These are phyloP conservation scores for Rhododendron henanense DNA, from an alignment of 148 eudicot species.

Conservation along the genomic window DNA sequence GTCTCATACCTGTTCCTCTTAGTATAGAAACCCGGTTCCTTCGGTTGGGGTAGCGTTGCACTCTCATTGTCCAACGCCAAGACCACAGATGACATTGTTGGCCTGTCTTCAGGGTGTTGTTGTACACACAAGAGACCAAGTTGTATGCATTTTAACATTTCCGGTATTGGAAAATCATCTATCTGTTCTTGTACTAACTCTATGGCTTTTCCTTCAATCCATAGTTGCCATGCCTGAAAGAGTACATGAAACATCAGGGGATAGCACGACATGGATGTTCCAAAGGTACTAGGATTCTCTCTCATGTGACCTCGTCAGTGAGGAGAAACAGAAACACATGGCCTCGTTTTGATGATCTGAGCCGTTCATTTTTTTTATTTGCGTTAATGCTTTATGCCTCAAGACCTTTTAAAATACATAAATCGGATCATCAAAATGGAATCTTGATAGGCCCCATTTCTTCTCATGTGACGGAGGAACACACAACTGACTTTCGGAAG, in stretches of 20 bases:
- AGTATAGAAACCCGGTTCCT: background rate
- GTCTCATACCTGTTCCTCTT: background rate
- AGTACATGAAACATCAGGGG: background rate
- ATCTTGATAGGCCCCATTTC: background rate
- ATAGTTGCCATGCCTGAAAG: background rate
- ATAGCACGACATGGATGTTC: background rate
- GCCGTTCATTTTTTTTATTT: background rate
- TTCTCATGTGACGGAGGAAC: background rate
- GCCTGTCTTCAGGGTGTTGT: background rate
- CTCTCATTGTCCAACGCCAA: background rate
- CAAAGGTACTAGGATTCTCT: background rate
- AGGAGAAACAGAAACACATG: background rate
- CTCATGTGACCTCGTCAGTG: background rate
- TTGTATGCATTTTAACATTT: background rate
- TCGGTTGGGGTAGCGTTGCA: background rate
- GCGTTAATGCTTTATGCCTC: background rate
- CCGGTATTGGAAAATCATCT: background rate
- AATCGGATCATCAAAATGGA: background rate
- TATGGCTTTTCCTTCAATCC: background rate
- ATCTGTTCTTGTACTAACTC: background rate
- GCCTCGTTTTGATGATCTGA: background rate
- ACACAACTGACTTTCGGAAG: background rate
- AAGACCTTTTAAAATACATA: background rate
- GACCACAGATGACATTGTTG: background rate
- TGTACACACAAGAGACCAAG: background rate